Base-by-base conservation (phyloP, 2,329 filamentous ascomycete species). In the Epichloe aotearoae region DNA sequence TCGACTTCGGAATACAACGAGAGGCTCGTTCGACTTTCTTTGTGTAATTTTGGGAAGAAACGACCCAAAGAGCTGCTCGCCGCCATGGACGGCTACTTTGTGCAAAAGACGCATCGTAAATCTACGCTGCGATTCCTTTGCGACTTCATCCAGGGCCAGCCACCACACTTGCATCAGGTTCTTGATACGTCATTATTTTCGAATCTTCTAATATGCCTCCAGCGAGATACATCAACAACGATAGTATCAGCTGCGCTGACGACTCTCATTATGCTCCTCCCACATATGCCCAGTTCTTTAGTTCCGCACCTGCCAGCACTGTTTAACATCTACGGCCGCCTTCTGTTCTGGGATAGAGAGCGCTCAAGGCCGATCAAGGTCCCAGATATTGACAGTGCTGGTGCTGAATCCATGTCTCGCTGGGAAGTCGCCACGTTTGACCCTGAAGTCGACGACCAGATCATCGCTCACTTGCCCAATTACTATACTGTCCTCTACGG, bases 401-500 rank as follows among this genome's bases (percentile, higher is more conserved):
- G 69, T 36, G 62, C 59, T 11, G 70, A 72, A 39, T 55, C 57
- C 19, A 49, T 54, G 10, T 55, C 58, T 6, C 54, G 50, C 19
- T 93, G 87, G 87, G 82, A 87, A 49, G 78, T 77, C 53, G 74
- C 79, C 38, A 63, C 73, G 6, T 81, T 79, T 54, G 73, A 80
- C 5, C 71, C 80, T n/a, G 80, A 83, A 36, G 70, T 74, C 11
- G 78, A 85, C 49, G 79, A 80, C 41, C 73, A 75, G 5, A 70
- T 75, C 3, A 77, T 88, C 2, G 79, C 82, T 5, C 82, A 87
- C 53, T 73, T 91, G 1, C 68, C 82, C 49, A 79, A 83, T 57
- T 90, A 88, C 64, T 93, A 89, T 59, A 90, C 86, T 3, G 83
- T 89, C 26, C 72, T 93, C 0, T 93, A 93, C 58, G 88, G 87